Evolutionary conservation across 306 rosid species (phyloP).

Genomic region (Neltuma alba): DNA sequence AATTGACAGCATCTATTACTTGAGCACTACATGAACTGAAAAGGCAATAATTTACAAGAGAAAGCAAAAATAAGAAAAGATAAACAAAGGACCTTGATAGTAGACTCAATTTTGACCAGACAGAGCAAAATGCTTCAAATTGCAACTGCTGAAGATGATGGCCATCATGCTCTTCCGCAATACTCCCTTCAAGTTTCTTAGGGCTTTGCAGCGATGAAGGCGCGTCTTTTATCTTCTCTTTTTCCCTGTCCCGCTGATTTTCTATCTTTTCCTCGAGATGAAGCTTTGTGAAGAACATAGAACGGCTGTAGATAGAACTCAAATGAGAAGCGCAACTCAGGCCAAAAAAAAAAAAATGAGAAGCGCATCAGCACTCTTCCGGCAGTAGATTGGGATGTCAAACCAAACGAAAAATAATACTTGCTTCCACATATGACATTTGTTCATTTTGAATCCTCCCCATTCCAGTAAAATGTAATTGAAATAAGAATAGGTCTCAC

Average conservation of each 20-base stretch:
- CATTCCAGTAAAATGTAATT: not conserved
- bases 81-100: slow-evolving; percentile 59
- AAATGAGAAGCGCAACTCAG: no score
- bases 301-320: slow-evolving; percentile 55
- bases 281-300: slow-evolving; percentile 76
- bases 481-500: not conserved
- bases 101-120: slow-evolving; percentile 76
- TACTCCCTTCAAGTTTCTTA: slow-evolving; percentile 43
- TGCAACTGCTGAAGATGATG: slow-evolving; percentile 41
- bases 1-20: not conserved
- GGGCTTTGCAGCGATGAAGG: slow-evolving; percentile 43
- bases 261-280: slow-evolving; percentile 48
- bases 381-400: not conserved
- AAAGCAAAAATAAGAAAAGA: not conserved
- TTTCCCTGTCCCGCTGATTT: slow-evolving; percentile 39
- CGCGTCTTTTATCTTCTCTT: slow-evolving; percentile 49
- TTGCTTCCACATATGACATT: not conserved
- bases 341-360: no score
- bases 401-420: slow-evolving; percentile 11
- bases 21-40: not conserved
- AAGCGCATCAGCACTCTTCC: slow-evolving; percentile 26
- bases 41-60: slow-evolving; percentile 15
- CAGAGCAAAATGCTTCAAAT: slow-evolving; percentile 54
- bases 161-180: slow-evolving; percentile 37
- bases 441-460: slow-evolving; percentile 1